Evolutionary conservation across 2,329 filamentous ascomycete genomes (phyloP), one percentile per base, ranked within the genome.

Genomic region (Emmonsia crescens): DNA sequence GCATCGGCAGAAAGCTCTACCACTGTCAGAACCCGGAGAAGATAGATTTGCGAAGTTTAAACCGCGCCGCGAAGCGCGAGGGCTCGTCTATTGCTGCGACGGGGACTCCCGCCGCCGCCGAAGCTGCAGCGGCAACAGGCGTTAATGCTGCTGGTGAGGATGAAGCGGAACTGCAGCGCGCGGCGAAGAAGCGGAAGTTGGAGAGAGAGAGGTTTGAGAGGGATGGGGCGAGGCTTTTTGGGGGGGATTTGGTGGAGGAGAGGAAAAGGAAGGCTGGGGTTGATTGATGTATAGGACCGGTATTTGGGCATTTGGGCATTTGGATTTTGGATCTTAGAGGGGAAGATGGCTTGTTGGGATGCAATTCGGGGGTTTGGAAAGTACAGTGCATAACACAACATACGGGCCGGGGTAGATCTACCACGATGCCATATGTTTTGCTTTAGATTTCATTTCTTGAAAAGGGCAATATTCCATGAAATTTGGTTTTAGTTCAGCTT

Each of bases 1-100:
- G 73, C 21, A 80, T 81, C 49, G 77, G 76, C 21, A 80, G 79
- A 67, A 81, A 81, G 64, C 68, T 80, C 14, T 78, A 75, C 61
- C 74, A 76, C 42, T 81, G 79, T 63, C 76, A 78, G 65, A 79
- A 80, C 63, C 77, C 78, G 0, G 77, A 80, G 62, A 80, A 79
- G 64, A 68, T 71, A 0, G 76, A 78, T 60, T 65, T 79, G 2
- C 71, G 73, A 0, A 73, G 70, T 1, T 66, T 73, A 10, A 71
- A 70, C 58, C 70, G 66, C 46, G 72, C 71, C 44, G 36, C 40
- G 57, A 62, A 63, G 21, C 58, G 63, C 14, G 66, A 66, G 38
- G 68, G 73, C 10, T 71, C 72, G 24, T 70, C 68, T 24, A 60
- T 66, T 1, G 65, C 14, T 33, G 21, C 61, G 3, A 62, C 60